Base-by-base conservation (phyloP, 2,329 filamentous ascomycete genomes). In the Teratosphaeria destructans region DNA sequence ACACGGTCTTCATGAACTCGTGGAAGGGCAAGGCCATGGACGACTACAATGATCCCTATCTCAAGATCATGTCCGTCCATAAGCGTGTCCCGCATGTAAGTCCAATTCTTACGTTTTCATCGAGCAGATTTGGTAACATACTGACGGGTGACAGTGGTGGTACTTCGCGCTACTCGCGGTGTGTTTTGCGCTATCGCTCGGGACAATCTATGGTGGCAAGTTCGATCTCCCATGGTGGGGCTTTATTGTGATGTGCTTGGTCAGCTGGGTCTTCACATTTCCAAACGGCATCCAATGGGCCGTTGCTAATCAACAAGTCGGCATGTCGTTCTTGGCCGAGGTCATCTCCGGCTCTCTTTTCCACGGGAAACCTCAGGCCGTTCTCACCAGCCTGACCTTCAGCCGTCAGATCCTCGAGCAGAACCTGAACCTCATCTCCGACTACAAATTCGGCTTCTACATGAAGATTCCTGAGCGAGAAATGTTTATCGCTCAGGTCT, bases 401-500 rank as follows among this genome's bases (percentile, higher is more conserved):
- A 68, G 68, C n/a, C 64, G 70, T 10, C 70, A 73, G 59, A 68
- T 73, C 43, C 64, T 74, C 27, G 71, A 71, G 56, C 72, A 75
- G 58, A 67, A 68, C 57, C 63, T 73, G 29, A 72, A 71, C 56
- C 63, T 73, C 2, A 67, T 70, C 37, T 70, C 66, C 1, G 72
- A 73, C 58, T 73, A 71, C 61, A 74, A 74, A 54, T 73, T 74
- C 35, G 72, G 71, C 4, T 73, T 72, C 62, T 74, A 73, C 64
- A 74, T 74, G 71, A 74, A 73, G 60, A 72, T 74, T 26, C 72
- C 72, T 7, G 71, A 73, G 60, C 65, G 59, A 39, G 70, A 73
- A 60, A 73, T 74, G 70, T 73, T 74, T 54, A 66, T 66, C 56
- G 70, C 63, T 3, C 72, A 74, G 55, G 60, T 73, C 0, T 73